These are phyloP conservation scores for Puccinia polysora DNA, from an alignment of 1,284 basidiomycete species.

Conservation along the genomic window DNA sequence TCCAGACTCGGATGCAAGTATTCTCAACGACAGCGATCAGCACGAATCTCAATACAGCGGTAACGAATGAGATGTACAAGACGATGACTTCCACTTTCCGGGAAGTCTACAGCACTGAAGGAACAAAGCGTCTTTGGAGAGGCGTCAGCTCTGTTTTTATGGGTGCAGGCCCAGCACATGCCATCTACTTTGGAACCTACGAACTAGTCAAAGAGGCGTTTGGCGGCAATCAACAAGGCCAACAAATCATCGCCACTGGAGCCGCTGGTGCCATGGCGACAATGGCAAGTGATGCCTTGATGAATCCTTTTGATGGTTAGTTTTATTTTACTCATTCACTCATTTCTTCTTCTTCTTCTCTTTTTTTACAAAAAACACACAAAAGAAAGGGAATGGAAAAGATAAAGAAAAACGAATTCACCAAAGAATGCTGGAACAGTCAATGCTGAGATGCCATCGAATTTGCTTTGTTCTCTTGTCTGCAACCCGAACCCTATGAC, in stretches of 20 bases:
- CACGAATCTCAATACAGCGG: background rate
- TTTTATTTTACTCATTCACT: conserved; percentile 45
- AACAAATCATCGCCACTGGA: conserved; percentile 67
- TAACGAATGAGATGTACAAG: conserved; percentile 63
- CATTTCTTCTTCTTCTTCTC: conserved; percentile 20
- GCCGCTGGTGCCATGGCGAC: conserved; percentile 91
- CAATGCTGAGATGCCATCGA: no score
- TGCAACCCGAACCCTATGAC: conserved; percentile 2
- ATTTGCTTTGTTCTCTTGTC: conserved; percentile 17
- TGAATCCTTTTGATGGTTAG: conserved; percentile 99
- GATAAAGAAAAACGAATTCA: background rate
- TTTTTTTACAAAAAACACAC: background rate
- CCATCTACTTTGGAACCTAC: conserved; percentile 94
- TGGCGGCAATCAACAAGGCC: conserved; percentile 76
- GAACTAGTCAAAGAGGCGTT: conserved; percentile 89
- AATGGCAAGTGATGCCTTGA: conserved; percentile 89
- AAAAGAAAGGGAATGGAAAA: no score
- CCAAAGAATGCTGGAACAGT: no score
- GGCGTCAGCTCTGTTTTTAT: conserved; percentile 96
- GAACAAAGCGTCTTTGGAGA: conserved; percentile 83
- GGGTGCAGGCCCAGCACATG: conserved; percentile 96
- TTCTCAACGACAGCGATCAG: conserved; percentile 72
- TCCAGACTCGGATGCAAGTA: conserved; percentile 97
- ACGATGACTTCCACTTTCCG: conserved; percentile 80
- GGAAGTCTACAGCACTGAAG: conserved; percentile 87